phyloP scores from a whole-genome alignment of 192 early-diverging fungal species.

The Chytriomyces hyalinus region DNA sequence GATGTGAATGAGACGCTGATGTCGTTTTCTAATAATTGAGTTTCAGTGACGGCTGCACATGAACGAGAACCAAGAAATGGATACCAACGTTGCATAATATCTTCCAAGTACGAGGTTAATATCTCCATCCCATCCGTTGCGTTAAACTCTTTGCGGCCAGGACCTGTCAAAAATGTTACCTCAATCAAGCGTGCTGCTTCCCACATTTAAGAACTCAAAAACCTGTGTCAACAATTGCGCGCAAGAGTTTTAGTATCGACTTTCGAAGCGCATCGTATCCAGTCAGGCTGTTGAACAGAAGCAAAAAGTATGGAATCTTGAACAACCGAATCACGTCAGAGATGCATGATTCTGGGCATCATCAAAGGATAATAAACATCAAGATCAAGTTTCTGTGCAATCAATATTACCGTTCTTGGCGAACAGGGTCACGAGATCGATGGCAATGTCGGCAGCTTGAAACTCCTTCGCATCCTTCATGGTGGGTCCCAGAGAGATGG shows the following conservation, averaged over 20 bases:
- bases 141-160: constrained; percentile 48
- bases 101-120: constrained; percentile 45
- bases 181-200: background rate
- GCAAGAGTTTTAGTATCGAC: constrained; percentile 42
- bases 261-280: constrained; percentile 45
- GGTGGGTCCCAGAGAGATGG: constrained; percentile 9
- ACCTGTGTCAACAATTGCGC: constrained; percentile 49
- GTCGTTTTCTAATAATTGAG: constrained; percentile 23
- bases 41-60: background rate
- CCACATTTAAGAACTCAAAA: background rate
- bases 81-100: constrained; percentile 37
- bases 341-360: constrained; percentile 24
- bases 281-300: constrained; percentile 32
- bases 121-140: constrained; percentile 44
- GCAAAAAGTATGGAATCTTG: constrained; percentile 28
- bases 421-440: constrained; percentile 44
- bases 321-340: constrained; percentile 37
- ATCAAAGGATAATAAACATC: background rate
- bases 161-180: constrained; percentile 1
- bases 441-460: constrained; percentile 29
- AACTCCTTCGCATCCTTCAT: background rate
- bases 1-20: constrained; percentile 36
- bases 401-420: constrained; percentile 38
- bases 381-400: background rate
- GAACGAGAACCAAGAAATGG: background rate